Evolutionary conservation across 1,284 basidiomycete species (phyloP), one percentile per base, ranked within the genome.

Genomic region (Fomitopsis pinicola): DNA sequence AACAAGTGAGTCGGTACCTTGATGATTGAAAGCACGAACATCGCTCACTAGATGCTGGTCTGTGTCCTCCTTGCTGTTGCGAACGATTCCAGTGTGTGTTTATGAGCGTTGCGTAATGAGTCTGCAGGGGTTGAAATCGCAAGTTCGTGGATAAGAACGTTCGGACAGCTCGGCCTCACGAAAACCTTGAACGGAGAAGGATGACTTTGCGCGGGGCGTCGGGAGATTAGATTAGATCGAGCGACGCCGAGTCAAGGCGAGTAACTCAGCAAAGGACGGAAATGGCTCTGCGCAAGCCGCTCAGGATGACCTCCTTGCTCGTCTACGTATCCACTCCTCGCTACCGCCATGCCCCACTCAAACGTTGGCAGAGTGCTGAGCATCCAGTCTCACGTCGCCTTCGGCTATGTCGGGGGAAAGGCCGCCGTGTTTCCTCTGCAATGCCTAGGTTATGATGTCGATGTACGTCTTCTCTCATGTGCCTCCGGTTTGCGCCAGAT

Each of bases 391-490:
- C 97, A 99, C 70, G 97, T 98, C 61, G 87, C 92, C 2, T 94
- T 89, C 66, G 97, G 97, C 60, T 98, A 97, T 72, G 97, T 97
- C n/a, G 96, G 96, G 69, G 85, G 85, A 69, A 95, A 96, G 82
- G 94, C 96, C 2, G 97, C 97, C 0, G 91, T 94, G 0, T 98
- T 99, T 71, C 96, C 97, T 0, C 82, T 98, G 15, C 96, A 98
- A 75, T 89, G 94, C 63, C 84, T 98, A 50, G 97, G 95, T 28
- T 98, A 92, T 77, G 95, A 99, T 67, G 95, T 98, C 45, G 97
- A 99, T 78, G 94, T 94, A 85, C 84, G 81, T 83, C 42, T 59
- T 45, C 28, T 15, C 35, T 17, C n/a, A 7, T 28, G 46, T 53
- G 35, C 54, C 22, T 59, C 52, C 42, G 42, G 42, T 58, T 42